Conservation (phyloP, 495 filamentous ascomycete genomes). For the Amniculicola lignicola region DNA sequence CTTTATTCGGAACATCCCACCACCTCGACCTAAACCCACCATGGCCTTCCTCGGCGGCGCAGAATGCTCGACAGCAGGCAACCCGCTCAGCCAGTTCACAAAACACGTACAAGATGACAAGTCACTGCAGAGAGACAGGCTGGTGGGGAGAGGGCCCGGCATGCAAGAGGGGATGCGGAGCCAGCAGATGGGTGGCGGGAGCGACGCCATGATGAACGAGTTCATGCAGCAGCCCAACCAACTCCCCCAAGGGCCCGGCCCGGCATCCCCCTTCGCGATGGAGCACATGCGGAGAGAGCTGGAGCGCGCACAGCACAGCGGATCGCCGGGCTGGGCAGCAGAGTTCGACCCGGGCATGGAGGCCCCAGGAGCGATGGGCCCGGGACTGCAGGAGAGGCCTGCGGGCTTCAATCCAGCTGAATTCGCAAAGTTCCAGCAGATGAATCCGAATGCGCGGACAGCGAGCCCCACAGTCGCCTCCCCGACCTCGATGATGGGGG, state of each 20-base stretch:
- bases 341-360: conserved; percentile 61
- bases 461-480: conserved; percentile 52
- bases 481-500: conserved; percentile 50
- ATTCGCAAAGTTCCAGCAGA: conserved; percentile 79
- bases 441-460: conserved; percentile 57
- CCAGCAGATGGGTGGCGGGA: conserved; percentile 55
- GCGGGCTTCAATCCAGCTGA: conserved; percentile 77
- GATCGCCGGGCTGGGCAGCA: conserved; percentile 63
- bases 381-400: conserved; percentile 49
- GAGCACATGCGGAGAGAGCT: conserved; percentile 66
- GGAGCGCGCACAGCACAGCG: conserved; percentile 57
- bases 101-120: conserved; percentile 96
- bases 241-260: conserved; percentile 48
- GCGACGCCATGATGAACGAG: conserved; percentile 82
- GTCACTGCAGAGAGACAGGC: conserved; percentile 82
- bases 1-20: background rate
- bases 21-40: conserved; percentile 1
- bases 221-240: conserved; percentile 75
- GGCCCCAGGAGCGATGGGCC: conserved; percentile 74
- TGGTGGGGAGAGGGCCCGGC: conserved; percentile 66
- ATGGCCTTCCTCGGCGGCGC: conserved; percentile 96
- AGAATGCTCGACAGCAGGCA: conserved; percentile 94
- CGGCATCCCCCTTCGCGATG: conserved; percentile 61
- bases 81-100: conserved; percentile 92
- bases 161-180: conserved; percentile 65